Evolutionary conservation across 768 basidiomycete genomes (phyloP).

Genomic region (Podaxis sp.): DNA sequence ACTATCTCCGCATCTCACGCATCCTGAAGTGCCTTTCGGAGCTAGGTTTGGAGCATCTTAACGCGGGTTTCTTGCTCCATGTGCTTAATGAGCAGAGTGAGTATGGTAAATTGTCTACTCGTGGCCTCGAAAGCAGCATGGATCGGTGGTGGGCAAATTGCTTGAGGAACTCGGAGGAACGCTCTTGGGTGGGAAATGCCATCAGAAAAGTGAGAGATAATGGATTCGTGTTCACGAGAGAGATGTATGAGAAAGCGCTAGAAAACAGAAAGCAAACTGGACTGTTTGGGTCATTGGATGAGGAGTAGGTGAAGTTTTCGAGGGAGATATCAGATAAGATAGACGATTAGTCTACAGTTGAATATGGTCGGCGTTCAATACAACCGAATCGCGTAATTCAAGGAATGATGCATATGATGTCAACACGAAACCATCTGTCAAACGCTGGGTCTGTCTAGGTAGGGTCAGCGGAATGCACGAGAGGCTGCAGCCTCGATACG

Average conservation of each 20-base stretch:
- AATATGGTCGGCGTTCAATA: background rate
- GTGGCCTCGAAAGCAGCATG: constrained; percentile 58
- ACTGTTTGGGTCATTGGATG: constrained; percentile 26
- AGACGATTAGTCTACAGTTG: constrained; percentile 5
- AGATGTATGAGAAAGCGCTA: constrained; percentile 54
- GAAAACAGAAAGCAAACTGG: constrained; percentile 38
- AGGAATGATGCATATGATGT: background rate
- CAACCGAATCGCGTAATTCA: background rate
- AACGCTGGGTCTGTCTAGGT: background rate
- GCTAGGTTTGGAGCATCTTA: constrained; percentile 62
- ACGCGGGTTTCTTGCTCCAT: constrained; percentile 67
- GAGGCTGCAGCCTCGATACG: background rate
- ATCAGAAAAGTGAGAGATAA: constrained; percentile 50
- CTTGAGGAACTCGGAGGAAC: constrained; percentile 58
- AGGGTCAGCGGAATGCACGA: constrained; percentile 14
- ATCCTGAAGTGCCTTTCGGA: constrained; percentile 77
- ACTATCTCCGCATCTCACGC: constrained; percentile 74
- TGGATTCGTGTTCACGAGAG: constrained; percentile 52
- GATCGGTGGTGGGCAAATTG: constrained; percentile 81
- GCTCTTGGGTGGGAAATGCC: constrained; percentile 51
- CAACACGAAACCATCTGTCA: background rate
- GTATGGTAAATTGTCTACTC: constrained; percentile 47
- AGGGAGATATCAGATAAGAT: constrained; percentile 16
- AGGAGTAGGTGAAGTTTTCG: background rate
- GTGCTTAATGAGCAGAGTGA: constrained; percentile 72